Conservation (phyloP, 2,329 filamentous ascomycete genomes). For the Hypomyces perniciosus region DNA sequence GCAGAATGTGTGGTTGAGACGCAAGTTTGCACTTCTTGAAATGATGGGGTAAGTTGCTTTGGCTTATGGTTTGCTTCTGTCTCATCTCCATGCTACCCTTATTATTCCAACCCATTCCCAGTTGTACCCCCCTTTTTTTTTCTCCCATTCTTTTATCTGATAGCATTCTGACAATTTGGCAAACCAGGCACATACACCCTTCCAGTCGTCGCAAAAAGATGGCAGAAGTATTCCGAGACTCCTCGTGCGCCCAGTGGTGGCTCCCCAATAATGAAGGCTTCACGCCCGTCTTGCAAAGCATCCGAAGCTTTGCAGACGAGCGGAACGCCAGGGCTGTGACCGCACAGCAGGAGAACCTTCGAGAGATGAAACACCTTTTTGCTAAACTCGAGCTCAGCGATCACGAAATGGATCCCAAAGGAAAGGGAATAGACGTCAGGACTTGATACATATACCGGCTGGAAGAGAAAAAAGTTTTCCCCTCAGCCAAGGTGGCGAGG, state of each 20-base stretch:
- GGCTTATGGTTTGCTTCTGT: background rate
- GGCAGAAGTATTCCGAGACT: constrained; percentile 66
- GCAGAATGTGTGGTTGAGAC: constrained; percentile 72
- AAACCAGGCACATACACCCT: constrained; percentile 73
- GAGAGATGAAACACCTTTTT: constrained; percentile 71
- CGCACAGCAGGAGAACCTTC: constrained; percentile 57
- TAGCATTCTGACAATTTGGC: background rate
- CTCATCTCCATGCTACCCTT: background rate
- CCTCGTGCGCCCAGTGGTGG: constrained; percentile 78
- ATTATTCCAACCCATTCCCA: background rate
- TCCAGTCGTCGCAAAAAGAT: constrained; percentile 67
- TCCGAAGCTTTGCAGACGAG: constrained; percentile 77
- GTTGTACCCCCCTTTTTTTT: background rate
- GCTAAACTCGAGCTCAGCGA: constrained; percentile 43
- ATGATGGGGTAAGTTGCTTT: constrained; percentile 59
- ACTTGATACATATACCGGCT: background rate
- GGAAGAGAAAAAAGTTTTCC: no score
- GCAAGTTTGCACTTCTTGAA: constrained; percentile 74
- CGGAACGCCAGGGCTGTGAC: constrained; percentile 57
- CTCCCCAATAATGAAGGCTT: constrained; percentile 75
- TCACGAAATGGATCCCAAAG: background rate
- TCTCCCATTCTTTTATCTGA: constrained; percentile 6
- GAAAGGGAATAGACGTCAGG: background rate
- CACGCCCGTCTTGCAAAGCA: constrained; percentile 64
- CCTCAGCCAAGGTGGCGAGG: no score